Conservation (phyloP, 352 stramenopile species). For the Pythium aquatile region DNA sequence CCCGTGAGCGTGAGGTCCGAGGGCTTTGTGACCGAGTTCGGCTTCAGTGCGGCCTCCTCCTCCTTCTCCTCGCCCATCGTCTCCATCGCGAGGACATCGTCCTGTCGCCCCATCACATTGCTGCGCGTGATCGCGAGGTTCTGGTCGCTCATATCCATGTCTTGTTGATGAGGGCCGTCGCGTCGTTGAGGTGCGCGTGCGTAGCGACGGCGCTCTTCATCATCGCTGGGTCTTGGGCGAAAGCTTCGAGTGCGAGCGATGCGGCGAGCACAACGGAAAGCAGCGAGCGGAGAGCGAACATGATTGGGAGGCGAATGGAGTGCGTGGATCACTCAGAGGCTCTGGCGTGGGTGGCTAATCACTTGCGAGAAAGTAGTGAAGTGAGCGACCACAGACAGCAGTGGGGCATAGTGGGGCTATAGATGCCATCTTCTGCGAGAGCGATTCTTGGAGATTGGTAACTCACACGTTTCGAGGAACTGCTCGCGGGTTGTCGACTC, state of each 20-base stretch:
- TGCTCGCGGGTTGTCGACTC: too few species aligned
- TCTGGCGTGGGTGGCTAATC: too few species aligned
- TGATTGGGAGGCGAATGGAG: neutral
- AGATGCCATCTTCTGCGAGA: too few species aligned
- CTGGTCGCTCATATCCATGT: constrained; percentile 8
- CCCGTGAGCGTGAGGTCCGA: constrained; percentile 17
- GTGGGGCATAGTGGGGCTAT: too few species aligned
- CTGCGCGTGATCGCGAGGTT: constrained; percentile 24
- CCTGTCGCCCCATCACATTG: constrained; percentile 15
- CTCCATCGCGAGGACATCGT: constrained; percentile 5
- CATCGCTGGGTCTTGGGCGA: neutral
- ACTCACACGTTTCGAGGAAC: too few species aligned
- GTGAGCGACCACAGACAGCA: too few species aligned
- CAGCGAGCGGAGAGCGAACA: constrained; percentile 11
- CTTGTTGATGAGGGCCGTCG: constrained; percentile 21
- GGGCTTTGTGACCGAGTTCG: neutral
- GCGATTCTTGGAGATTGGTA: too few species aligned
- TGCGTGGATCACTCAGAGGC: too few species aligned
- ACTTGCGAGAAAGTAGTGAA: too few species aligned
- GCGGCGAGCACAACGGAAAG: constrained; percentile 17
- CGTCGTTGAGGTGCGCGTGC: constrained; percentile 9
- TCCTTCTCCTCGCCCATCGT: neutral
- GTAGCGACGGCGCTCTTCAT: constrained; percentile 6
- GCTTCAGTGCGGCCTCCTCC: constrained; percentile 1
- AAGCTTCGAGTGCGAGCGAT: neutral